Conservation (phyloP, 1,284 basidiomycete species). For the Cryptococcus sp. region DNA sequence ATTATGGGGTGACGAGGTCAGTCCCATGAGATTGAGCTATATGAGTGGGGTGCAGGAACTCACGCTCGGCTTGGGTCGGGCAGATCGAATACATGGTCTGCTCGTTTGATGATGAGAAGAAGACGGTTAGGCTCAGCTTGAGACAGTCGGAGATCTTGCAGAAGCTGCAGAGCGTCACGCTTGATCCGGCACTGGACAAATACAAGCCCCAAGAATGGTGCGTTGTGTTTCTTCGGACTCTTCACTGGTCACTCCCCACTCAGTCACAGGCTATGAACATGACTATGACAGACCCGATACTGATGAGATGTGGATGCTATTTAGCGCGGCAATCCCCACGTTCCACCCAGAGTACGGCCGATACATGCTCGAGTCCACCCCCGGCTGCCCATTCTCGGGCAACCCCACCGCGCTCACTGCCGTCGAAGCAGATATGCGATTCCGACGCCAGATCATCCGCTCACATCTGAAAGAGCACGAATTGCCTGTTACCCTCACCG, state of each 20-base stretch:
- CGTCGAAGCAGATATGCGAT: conserved; percentile 94
- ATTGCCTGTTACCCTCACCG: conserved; percentile 88
- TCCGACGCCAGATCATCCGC: conserved; percentile 80
- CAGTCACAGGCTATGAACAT: background rate
- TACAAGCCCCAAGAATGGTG: conserved; percentile 43
- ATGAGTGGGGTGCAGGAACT: background rate
- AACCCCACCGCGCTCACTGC: conserved; percentile 79
- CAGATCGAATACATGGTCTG: conserved; percentile 98
- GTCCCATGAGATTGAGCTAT: conserved; percentile 14
- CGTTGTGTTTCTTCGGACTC: conserved; percentile 8
- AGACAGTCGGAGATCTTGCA: conserved; percentile 91
- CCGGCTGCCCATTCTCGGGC: conserved; percentile 90
- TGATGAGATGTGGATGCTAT: background rate
- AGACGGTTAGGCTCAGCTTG: conserved; percentile 78
- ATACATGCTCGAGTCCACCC: conserved; percentile 98
- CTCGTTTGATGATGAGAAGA: conserved; percentile 77
- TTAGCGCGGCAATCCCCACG: conserved; percentile 77
- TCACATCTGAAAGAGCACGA: conserved; percentile 82
- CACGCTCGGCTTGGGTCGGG: background rate
- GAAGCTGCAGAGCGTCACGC: conserved; percentile 71
- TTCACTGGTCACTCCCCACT: background rate
- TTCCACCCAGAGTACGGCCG: conserved; percentile 99
- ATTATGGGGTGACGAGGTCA: conserved; percentile 98
- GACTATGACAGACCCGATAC: background rate
- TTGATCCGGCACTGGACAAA: conserved; percentile 65